phyloP scores from a whole-genome alignment of 805 yeast species.

The Grigorovia transvaalensis region DNA sequence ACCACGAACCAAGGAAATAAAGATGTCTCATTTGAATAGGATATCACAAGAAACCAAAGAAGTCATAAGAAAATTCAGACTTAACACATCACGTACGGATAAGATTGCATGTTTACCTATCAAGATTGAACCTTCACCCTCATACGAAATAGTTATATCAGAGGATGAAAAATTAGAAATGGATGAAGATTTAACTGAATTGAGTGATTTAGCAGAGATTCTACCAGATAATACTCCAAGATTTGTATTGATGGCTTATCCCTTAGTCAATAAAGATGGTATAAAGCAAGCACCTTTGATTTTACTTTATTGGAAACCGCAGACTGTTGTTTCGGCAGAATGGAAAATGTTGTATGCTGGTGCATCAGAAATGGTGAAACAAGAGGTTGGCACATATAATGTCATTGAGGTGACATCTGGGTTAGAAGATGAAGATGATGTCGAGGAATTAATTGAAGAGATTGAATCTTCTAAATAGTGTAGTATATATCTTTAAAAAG shows the following conservation, averaged over 20 bases:
- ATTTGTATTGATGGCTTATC: constrained; percentile 66
- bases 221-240: constrained; percentile 78
- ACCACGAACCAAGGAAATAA: not conserved
- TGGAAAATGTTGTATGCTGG: constrained; percentile 85
- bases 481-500: no score
- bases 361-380: constrained; percentile 70
- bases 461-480: constrained; percentile 28
- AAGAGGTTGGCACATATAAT: constrained; percentile 62
- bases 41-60: constrained; percentile 52
- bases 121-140: constrained; percentile 25
- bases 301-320: constrained; percentile 80
- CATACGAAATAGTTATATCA: constrained; percentile 25
- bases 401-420: constrained; percentile 28
- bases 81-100: constrained; percentile 55
- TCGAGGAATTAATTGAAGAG: constrained; percentile 26
- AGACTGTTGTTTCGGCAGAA: constrained; percentile 66
- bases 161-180: constrained; percentile 42
- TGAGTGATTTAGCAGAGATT: constrained; percentile 61
- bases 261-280: constrained; percentile 60
- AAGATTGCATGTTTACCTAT: constrained; percentile 49
- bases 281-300: constrained; percentile 65
- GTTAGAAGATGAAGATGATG: constrained; percentile 26
- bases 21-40: constrained; percentile 45
- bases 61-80: constrained; percentile 59
- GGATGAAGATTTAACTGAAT: constrained; percentile 33